Evolutionary conservation across 768 basidiomycete genomes (phyloP).

Genomic region (Daedalea quercina): DNA sequence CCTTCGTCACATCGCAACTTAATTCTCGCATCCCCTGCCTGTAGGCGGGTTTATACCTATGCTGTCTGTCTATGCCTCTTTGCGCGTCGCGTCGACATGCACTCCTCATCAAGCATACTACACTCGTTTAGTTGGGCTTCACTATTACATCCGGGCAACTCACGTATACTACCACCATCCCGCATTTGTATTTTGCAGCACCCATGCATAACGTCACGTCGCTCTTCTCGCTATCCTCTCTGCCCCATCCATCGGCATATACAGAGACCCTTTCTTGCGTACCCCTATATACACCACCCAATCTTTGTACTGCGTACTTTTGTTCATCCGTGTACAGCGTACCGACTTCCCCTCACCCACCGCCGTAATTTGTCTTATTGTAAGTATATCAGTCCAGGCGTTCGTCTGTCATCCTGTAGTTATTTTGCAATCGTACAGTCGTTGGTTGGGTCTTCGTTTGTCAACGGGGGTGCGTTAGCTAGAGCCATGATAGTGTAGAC

Average conservation of each 20-base stretch:
- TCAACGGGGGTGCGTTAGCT: too few relatives aligned
- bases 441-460: neutral
- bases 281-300: too few relatives aligned
- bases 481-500: too few relatives aligned
- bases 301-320: conserved; percentile 22
- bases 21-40: conserved; percentile 3
- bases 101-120: conserved; percentile 9
- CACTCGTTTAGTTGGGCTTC: conserved; percentile 14
- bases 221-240: conserved; percentile 25
- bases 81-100: conserved; percentile 4
- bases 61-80: conserved; percentile 7
- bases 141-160: conserved; percentile 25
- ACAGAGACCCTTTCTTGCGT: conserved; percentile 10
- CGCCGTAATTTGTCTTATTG: conserved; percentile 52
- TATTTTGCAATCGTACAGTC: conserved; percentile 34
- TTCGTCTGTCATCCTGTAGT: conserved; percentile 72
- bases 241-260: neutral
- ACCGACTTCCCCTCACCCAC: conserved; percentile 22
- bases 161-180: conserved; percentile 29
- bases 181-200: conserved; percentile 34
- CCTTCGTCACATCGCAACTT: conserved; percentile 9
- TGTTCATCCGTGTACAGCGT: conserved; percentile 29
- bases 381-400: conserved; percentile 47
- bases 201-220: conserved; percentile 23
- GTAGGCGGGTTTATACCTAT: conserved; percentile 19